Percentiles rank a stretch among this genome's conserved stretches.
Evolutionary conservation across 345 rosid species (phyloP).

Genomic region (Syzygium grande): DNA sequence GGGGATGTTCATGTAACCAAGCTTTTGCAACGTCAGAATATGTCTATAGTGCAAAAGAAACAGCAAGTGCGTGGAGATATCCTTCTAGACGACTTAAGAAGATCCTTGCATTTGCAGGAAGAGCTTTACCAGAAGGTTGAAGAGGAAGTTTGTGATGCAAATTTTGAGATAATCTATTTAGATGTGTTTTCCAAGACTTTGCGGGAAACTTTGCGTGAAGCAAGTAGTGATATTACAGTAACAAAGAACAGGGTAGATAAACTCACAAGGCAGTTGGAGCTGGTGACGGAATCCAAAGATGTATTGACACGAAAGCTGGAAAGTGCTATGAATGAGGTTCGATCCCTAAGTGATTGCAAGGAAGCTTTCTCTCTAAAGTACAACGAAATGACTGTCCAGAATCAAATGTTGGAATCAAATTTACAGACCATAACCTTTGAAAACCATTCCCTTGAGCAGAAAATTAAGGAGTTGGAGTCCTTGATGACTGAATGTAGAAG

Average conservation of each 20-base stretch:
- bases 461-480: constrained; percentile 65
- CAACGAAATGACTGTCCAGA: constrained; percentile 45
- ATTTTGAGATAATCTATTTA: constrained; percentile 50
- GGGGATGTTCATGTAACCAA: constrained; percentile 11
- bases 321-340: constrained; percentile 53
- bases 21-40: constrained; percentile 32
- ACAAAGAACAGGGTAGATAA: constrained; percentile 41
- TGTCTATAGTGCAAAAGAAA: constrained; percentile 31
- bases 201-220: constrained; percentile 57
- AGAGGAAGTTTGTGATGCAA: constrained; percentile 71
- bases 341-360: constrained; percentile 48
- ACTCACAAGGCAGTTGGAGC: constrained; percentile 56
- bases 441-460: constrained; percentile 52
- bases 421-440: constrained; percentile 43
- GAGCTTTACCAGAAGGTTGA: constrained; percentile 72
- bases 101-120: constrained; percentile 76
- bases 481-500: constrained; percentile 36
- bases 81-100: constrained; percentile 64
- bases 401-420: constrained; percentile 41
- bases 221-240: constrained; percentile 30
- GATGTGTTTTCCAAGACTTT: constrained; percentile 74
- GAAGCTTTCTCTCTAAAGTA: constrained; percentile 45
- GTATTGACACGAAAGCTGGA: constrained; percentile 58
- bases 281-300: constrained; percentile 52
- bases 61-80: constrained; percentile 56